Evolutionary conservation across 345 rosid species (phyloP).

Genomic region (Sapria himalayana): DNA sequence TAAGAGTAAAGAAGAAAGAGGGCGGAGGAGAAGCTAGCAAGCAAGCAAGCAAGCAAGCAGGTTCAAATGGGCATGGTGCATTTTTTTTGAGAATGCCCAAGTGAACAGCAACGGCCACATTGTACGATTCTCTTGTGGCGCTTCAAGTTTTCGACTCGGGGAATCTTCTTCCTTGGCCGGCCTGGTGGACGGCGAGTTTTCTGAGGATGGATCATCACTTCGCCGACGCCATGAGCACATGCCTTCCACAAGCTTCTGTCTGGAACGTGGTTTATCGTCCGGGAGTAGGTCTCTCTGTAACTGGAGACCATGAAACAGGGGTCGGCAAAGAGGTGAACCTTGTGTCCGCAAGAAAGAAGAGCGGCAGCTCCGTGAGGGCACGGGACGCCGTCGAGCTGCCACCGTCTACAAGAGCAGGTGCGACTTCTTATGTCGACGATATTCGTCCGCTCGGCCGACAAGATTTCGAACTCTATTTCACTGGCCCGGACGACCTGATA

Average conservation of each 20-base stretch:
- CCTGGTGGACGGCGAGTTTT: constrained; percentile 96
- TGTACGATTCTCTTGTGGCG: constrained; percentile 92
- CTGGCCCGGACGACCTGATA: constrained; percentile 93
- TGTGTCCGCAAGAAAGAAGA: constrained; percentile 73
- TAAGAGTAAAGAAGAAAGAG: too few relatives aligned
- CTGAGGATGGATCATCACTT: constrained; percentile 49
- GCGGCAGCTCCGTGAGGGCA: constrained; percentile 98
- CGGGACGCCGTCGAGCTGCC: constrained; percentile 90
- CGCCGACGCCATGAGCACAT: constrained; percentile 41
- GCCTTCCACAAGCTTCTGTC: constrained; percentile 54
- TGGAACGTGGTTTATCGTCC: constrained; percentile 41
- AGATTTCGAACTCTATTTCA: constrained; percentile 93
- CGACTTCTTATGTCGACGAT: constrained; percentile 73
- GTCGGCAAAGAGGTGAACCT: constrained; percentile 59
- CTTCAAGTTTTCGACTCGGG: constrained; percentile 78
- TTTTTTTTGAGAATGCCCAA: constrained; percentile 99
- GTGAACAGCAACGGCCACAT: constrained; percentile 91
- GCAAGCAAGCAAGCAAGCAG: too few relatives aligned
- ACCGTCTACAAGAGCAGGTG: constrained; percentile 77
- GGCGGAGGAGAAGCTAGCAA: too few relatives aligned
- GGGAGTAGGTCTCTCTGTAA: constrained; percentile 64
- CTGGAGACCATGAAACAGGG: constrained; percentile 59
- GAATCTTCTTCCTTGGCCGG: constrained; percentile 89
- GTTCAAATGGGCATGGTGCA: constrained; percentile 66
- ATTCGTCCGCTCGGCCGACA: constrained; percentile 86